These are phyloP conservation scores for Colletotrichum chrysophilum DNA, from an alignment of 2,329 filamentous ascomycete genomes.

Conservation along the genomic window DNA sequence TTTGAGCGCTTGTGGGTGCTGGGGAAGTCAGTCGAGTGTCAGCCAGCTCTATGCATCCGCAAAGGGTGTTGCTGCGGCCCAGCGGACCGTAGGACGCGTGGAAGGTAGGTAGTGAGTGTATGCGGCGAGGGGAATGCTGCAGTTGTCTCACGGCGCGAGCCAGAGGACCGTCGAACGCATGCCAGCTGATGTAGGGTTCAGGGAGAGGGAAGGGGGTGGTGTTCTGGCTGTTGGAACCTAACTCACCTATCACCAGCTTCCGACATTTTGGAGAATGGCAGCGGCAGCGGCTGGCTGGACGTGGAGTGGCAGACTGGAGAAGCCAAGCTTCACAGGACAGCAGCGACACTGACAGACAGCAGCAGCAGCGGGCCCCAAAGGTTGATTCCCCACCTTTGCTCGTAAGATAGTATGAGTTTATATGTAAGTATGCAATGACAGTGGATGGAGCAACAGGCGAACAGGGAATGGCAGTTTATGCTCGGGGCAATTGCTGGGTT, in stretches of 20 bases:
- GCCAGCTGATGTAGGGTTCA: background rate
- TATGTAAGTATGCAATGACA: background rate
- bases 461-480: constrained; percentile 14
- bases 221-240: background rate
- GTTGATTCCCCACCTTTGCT: constrained; percentile 11
- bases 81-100: background rate
- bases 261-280: constrained; percentile 33
- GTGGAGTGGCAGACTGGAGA: background rate
- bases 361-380: constrained; percentile 5
- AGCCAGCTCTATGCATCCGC: background rate
- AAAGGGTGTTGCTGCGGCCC: background rate
- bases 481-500: background rate
- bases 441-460: constrained; percentile 7
- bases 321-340: constrained; percentile 6
- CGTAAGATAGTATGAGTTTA: constrained; percentile 20
- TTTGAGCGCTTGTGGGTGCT: constrained; percentile 60
- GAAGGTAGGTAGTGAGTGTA: background rate
- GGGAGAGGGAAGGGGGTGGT: background rate
- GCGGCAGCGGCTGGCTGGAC: background rate
- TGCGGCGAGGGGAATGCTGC: background rate
- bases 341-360: background rate
- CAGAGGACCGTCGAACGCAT: background rate
- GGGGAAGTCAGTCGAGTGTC: constrained; percentile 17
- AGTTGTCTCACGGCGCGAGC: background rate
- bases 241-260: constrained; percentile 40